Evolutionary conservation across 257 asterid species (phyloP), one percentile per base, ranked within the genome.

Genomic region (Henckelia pumila): DNA sequence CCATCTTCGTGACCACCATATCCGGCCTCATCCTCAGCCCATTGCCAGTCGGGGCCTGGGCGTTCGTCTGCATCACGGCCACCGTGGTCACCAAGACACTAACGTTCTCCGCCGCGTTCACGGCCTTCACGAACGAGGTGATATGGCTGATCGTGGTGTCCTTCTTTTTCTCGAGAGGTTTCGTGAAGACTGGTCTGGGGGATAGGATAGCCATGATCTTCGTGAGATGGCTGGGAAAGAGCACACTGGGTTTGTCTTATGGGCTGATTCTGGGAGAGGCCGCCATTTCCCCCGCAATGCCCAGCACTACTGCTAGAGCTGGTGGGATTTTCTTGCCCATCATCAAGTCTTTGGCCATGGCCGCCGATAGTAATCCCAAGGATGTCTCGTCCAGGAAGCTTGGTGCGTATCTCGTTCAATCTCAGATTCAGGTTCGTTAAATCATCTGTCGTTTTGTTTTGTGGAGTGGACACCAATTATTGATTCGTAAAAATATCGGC

Each of bases 401-500:
- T 61, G 97, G 97, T 10, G 95, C 94, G 3, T 90, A 26, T 75
- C 83, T 90, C 20, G 28, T 86, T 64, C 97, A 90, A 63, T 71
- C 86, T n/a, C 97, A 90, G 58, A 79, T 81, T 64, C 97, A 90
- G 92, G 97, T n/a, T n/a, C n/a, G n/a, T n/a, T n/a, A n/a, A n/a
- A n/a, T n/a, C n/a, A n/a, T 44, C 7, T 44, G 52, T 14, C 52
- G n/a, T 13, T 44, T 44, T 44, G 19, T n/a, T n/a, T n/a, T n/a
- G n/a, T n/a, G n/a, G n/a, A n/a, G n/a, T 44, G 19, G 6, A 44
- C 7, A 44, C 30, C 19, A 44, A 44, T 44, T 3, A 44, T 14
- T 44, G 52, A 1, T 14, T 44, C 2, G 14, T 13, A 13, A 44
- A 44, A 44, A 13, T 35, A 35, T 35, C 14, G 8, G 44, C 14